These are phyloP conservation scores for Diphasiastrum complanatum DNA, from an alignment of 83 land plant species.

Conservation along the genomic window DNA sequence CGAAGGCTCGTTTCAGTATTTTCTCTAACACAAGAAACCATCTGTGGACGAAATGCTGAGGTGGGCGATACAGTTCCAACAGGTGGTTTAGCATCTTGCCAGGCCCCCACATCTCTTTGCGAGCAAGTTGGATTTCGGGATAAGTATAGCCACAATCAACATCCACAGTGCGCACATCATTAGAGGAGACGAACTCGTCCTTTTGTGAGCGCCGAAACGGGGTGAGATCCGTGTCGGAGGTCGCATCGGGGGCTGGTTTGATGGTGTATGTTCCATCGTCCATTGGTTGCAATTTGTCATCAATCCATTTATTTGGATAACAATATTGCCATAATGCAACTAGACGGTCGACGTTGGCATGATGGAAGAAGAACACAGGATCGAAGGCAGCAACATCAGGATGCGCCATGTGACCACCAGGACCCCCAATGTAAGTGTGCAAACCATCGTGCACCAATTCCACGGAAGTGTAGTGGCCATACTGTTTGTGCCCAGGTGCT, in stretches of 20 bases:
- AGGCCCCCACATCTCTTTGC: slow-evolving; percentile 3
- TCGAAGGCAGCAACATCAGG: slow-evolving; percentile 13
- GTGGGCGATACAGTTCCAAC: slow-evolving; percentile 7
- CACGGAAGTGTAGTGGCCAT: slow-evolving; percentile 11
- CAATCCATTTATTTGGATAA: slow-evolving; percentile 2
- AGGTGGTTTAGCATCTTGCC: slow-evolving; percentile 6
- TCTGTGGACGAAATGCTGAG: not conserved
- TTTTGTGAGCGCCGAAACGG: slow-evolving; percentile 2
- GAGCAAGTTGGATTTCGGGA: slow-evolving; percentile 2
- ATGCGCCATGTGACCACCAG: slow-evolving; percentile 8
- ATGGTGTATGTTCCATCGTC: not conserved
- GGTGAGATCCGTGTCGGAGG: not conserved
- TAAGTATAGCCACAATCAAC: slow-evolving; percentile 10
- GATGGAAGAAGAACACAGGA: slow-evolving; percentile 18
- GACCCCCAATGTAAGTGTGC: slow-evolving; percentile 2
- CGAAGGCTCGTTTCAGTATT: slow-evolving; percentile 6
- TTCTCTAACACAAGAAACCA: slow-evolving; percentile 3
- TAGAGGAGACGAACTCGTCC: slow-evolving; percentile 1
- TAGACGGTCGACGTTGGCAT: slow-evolving; percentile 7
- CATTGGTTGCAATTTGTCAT: not conserved
- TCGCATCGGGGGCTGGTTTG: not conserved
- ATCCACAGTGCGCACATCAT: slow-evolving; percentile 8
- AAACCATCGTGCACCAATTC: slow-evolving; percentile 16
- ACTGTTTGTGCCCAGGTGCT: not conserved
- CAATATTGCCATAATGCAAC: slow-evolving; percentile 12